Evolutionary conservation across 1,284 basidiomycete species (phyloP).

Genomic region (Schizopora paradoxa): DNA sequence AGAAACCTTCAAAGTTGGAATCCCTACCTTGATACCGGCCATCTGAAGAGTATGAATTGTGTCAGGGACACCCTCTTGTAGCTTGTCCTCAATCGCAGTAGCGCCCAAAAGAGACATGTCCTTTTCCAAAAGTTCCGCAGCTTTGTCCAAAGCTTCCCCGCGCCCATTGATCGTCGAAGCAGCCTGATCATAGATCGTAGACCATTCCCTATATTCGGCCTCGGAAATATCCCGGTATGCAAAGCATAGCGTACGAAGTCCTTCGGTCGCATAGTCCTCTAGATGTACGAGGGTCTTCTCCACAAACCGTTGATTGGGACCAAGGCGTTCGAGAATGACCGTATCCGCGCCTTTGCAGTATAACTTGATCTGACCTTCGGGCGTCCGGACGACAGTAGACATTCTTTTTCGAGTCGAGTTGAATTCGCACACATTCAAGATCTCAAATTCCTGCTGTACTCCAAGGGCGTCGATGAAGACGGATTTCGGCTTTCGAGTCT

Average conservation of each 20-base stretch:
- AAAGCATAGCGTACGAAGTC: conserved; percentile 93
- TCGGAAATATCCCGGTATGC: conserved; percentile 90
- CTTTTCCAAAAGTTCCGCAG: conserved; percentile 94
- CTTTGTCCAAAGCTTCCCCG: conserved; percentile 89
- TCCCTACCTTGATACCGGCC: conserved; percentile 87
- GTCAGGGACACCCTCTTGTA: conserved; percentile 98
- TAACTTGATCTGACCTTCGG: conserved; percentile 89
- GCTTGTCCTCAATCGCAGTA: conserved; percentile 97
- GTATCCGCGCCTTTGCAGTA: conserved; percentile 99
- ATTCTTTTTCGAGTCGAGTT: conserved; percentile 97
- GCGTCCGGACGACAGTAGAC: conserved; percentile 88
- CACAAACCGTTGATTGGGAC: conserved; percentile 76
- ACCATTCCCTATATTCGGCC: conserved; percentile 90
- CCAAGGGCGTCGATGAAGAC: conserved; percentile 85
- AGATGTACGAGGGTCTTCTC: conserved; percentile 89
- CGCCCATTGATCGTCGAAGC: conserved; percentile 91
- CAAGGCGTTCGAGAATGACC: conserved; percentile 87
- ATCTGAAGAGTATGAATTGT: conserved; percentile 96
- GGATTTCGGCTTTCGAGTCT: conserved; percentile 95
- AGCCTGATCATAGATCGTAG: conserved; percentile 83
- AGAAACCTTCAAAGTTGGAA: conserved; percentile 1
- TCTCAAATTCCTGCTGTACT: conserved; percentile 74
- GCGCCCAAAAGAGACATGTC: conserved; percentile 91
- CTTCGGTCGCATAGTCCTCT: conserved; percentile 97
- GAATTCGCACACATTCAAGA: conserved; percentile 98